phyloP scores from a whole-genome alignment of 2,329 filamentous ascomycete species.

The Thermomyces lanuginosus region DNA sequence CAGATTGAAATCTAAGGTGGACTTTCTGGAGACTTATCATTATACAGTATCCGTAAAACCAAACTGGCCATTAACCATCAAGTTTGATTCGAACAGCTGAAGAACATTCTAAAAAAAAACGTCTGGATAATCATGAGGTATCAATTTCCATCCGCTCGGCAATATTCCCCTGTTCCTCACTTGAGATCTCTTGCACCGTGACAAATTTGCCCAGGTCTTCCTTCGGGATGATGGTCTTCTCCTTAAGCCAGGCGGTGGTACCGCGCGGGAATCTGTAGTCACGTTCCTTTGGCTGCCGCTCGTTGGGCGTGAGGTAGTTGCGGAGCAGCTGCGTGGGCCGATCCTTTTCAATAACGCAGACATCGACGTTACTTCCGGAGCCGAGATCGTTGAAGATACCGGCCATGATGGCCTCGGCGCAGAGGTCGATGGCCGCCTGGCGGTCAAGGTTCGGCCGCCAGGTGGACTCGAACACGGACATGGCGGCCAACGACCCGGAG shows the following conservation, averaged over 20 bases:
- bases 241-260: conserved; percentile 89
- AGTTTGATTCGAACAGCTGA: too few species aligned
- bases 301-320: conserved; percentile 86
- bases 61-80: too few species aligned
- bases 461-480: conserved; percentile 93
- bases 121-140: too few species aligned
- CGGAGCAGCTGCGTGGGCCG: conserved; percentile 78
- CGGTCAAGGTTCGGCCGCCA: conserved; percentile 68
- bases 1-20: too few species aligned
- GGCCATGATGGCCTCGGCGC: conserved; percentile 74
- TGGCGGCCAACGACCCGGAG: conserved; percentile 84
- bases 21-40: too few species aligned
- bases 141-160: conserved; percentile 53
- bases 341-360: conserved; percentile 85
- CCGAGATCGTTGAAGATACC: conserved; percentile 99
- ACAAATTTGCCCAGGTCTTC: conserved; percentile 90
- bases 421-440: conserved; percentile 69
- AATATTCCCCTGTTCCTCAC: conserved; percentile 44
- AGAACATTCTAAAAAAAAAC: too few species aligned
- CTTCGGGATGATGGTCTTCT: conserved; percentile 90
- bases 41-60: too few species aligned
- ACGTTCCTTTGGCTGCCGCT: conserved; percentile 76
- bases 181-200: conserved; percentile 69
- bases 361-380: conserved; percentile 92
- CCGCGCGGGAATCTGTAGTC: conserved; percentile 82